A percentile compares a stretch with the other conserved stretches of the same genome.
Conservation (phyloP, 2,329 filamentous ascomycete species). For the Magnaporthiopsis poae region DNA sequence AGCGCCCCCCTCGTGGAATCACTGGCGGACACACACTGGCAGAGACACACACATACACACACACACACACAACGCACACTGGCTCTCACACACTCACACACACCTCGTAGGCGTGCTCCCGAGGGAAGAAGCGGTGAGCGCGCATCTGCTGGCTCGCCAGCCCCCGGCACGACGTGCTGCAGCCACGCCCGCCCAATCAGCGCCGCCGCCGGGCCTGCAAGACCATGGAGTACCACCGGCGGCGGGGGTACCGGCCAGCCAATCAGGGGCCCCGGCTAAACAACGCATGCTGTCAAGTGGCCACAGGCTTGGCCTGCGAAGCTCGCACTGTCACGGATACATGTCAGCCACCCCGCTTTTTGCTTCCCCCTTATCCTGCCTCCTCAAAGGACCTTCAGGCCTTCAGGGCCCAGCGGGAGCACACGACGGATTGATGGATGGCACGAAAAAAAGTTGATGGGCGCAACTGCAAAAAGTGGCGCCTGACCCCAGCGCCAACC, state of each 20-base stretch:
- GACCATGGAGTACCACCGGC: conserved; percentile 14
- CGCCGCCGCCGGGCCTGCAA: conserved; percentile 14
- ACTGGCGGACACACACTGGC: neutral
- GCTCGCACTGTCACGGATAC: conserved; percentile 4
- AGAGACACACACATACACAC: neutral
- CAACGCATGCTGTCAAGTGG: conserved; percentile 3
- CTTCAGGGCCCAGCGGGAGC: too few relatives aligned
- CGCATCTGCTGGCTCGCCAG: conserved; percentile 18
- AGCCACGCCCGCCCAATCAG: conserved; percentile 17
- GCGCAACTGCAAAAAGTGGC: neutral
- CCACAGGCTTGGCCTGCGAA: neutral
- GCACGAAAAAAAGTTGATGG: neutral
- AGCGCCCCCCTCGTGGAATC: neutral
- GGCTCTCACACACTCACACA: neutral
- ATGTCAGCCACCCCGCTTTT: conserved; percentile 3
- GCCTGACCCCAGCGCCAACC: neutral
- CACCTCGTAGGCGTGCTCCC: conserved; percentile 7
- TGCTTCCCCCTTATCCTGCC: neutral
- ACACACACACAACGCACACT: neutral
- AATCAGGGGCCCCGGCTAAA: conserved; percentile 5
- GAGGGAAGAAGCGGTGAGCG: conserved; percentile 23
- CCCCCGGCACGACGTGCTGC: conserved; percentile 15
- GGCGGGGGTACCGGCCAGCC: conserved; percentile 10
- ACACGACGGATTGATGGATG: neutral
- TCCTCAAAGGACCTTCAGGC: neutral